Evolutionary conservation across 1,284 basidiomycete genomes (phyloP), one percentile per base, ranked within the genome.

Genomic region (Moniliella sp.): DNA sequence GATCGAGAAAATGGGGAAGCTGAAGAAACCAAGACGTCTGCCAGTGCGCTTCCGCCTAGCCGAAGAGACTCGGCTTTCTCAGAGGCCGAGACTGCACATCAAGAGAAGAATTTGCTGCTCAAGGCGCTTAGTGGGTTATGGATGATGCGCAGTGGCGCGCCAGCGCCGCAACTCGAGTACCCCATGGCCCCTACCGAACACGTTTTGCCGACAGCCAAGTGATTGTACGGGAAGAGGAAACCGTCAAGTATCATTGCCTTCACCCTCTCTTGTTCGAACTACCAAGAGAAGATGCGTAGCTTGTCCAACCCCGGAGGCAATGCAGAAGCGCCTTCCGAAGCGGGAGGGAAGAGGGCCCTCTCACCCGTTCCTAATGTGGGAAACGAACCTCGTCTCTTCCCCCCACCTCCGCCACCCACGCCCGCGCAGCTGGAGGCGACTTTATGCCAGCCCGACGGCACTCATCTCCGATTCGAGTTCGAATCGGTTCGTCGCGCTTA

Each of bases 241-340:
- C 91, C 91, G 2, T 93, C 84, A 0, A 93, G 84, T 5, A 91
- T 97, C 49, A 88, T 97, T 43, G 88, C 91, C 3, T 74, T 94
- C 34, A 84, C 84, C 5, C 66, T 99, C 28, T 82, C 80, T 49
- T 86, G 84, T 2, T 75, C 75, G 15, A 76, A 78, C 43, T 91
- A 94, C 60, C 41, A 44, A 25, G 50, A 56, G 25, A 46, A 49
- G 28, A 40, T 58, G 23, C 39, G 33, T 15, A 42, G 44, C 12
- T 40, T 52, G 35, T 45, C 39, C 11, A 39, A 39, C 21, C n/a
- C n/a, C n/a, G n/a, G n/a, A n/a, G 10, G 18, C 29, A 8, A 13
- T 21, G 7, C 25, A 31, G 4, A 18, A 36, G 41, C 36, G 36
- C 16, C 3, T 18, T 7, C n/a, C 31, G 31, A 40, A 48, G 16